Evolutionary conservation across 78 protist species (phyloP), one percentile per base, ranked within the genome.

Genomic region (Dictyostelium discoideum): DNA sequence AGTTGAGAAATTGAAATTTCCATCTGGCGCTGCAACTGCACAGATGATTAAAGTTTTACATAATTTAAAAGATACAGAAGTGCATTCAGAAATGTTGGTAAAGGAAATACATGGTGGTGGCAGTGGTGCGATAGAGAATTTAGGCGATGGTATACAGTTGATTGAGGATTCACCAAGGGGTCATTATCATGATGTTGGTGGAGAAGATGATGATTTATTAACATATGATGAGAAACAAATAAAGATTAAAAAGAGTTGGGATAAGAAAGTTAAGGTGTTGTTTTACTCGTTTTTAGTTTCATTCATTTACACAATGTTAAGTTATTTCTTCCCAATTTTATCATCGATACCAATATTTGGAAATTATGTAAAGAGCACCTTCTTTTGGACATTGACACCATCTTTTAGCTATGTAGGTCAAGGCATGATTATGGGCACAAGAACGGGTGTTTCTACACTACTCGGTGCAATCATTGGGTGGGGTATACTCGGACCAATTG

Each of bases 21-120:
- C 98, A 14, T 97, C 98, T 0, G 98, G 98, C 5, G 89, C 98
- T 11, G 98, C 98, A 39, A 97, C 98, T 0, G 98, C 98, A 4
- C 95, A 94, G 73, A 79, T 82, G 93, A 97, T 96, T 13, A 44
- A 26, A 5, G 98, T 92, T 44, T 32, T 88, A 24, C 97, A 95
- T 50, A 73, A 84, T 24, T 39, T 87, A 72, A 92, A 65, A 0
- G 77, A 94, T 37, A 22, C 65, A 9, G 95, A 90, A 82, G 88
- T 90, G 1, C 81, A 82, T 42, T 42, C 67, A 6, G 95, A 90
- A 65, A 13, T 90, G 7, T 72, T 82, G 14, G 9, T 26, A 8
- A 10, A 54, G 20, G 86, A 82, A 6, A 3, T 78, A 22, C 50
- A 74, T 22, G 46, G 29, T 42, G 22, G 39, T 20, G 10, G 85